Conservation (phyloP, 106 monocot genomes). For the Dioscorea dumetorum region DNA sequence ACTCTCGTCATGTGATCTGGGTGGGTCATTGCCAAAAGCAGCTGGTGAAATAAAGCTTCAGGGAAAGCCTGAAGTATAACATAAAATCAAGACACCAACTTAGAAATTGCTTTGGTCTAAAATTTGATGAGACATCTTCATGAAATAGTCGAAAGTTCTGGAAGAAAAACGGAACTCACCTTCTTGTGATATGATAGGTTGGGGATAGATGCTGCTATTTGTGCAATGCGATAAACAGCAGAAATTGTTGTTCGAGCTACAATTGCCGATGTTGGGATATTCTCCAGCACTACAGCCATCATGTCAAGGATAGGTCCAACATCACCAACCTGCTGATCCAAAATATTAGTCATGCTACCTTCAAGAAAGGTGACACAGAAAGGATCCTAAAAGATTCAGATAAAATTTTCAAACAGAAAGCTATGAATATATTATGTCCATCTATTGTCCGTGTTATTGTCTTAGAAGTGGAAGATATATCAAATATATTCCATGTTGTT, state of each 20-base stretch:
- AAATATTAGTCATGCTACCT: conserved; percentile 13
- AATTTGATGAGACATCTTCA: not conserved
- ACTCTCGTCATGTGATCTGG: conserved; percentile 72
- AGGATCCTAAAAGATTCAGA: not conserved
- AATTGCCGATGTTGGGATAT: conserved; percentile 32
- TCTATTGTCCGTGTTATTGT: no score
- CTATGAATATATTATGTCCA: no score
- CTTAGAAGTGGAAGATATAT: no score
- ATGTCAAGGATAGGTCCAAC: conserved; percentile 62
- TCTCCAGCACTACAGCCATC: conserved; percentile 62
- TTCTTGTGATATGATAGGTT: conserved; percentile 58
- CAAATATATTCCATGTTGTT: no score
- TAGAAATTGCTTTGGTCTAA: not conserved
- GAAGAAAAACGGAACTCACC: conserved; percentile 24
- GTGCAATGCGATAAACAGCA: conserved; percentile 41
- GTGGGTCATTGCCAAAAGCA: conserved; percentile 79
- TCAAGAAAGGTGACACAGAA: not conserved
- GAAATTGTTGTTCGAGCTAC: conserved; percentile 49
- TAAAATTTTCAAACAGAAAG: no score
- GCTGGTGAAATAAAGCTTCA: conserved; percentile 90
- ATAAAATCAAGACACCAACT: conserved; percentile 2
- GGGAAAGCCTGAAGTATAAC: conserved; percentile 69
- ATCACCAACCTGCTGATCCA: conserved; percentile 54
- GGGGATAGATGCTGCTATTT: conserved; percentile 43
- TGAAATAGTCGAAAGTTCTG: not conserved